Conservation (phyloP, 768 basidiomycete genomes). For the Boletus reticulatus region DNA sequence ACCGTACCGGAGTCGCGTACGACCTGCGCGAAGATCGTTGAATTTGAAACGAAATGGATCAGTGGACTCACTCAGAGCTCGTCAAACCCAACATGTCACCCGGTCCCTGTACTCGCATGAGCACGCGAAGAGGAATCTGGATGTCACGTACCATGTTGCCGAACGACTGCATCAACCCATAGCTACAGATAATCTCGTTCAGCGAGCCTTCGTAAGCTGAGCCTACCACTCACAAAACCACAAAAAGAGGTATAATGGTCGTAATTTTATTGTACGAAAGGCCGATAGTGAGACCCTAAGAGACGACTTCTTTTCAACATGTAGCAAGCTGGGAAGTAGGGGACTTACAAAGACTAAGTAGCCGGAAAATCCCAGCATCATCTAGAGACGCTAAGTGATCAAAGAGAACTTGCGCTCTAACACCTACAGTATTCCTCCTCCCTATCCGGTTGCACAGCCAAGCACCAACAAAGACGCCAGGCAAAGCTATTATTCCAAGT, state of each 20-base stretch:
- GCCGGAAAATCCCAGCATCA: constrained; percentile 67
- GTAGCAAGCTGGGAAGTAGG: neutral
- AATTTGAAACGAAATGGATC: neutral
- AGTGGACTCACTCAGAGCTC: constrained; percentile 54
- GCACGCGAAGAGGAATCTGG: neutral
- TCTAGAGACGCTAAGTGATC: constrained; percentile 34
- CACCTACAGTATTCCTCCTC: constrained; percentile 52
- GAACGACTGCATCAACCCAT: constrained; percentile 69
- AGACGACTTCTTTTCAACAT: neutral
- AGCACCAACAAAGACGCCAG: constrained; percentile 55
- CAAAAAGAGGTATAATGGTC: constrained; percentile 59
- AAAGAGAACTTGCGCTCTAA: neutral
- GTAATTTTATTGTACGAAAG: constrained; percentile 61
- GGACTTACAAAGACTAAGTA: constrained; percentile 57
- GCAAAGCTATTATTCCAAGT: constrained; percentile 57
- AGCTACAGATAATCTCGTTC: constrained; percentile 35
- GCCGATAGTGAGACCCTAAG: constrained; percentile 52
- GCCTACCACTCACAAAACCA: constrained; percentile 52
- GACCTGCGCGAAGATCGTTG: constrained; percentile 38
- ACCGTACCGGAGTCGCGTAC: constrained; percentile 64
- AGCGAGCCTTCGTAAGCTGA: neutral
- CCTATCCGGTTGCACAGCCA: constrained; percentile 52
- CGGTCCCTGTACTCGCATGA: constrained; percentile 48
- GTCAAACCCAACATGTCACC: constrained; percentile 70
- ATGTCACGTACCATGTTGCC: constrained; percentile 54